phyloP scores from a whole-genome alignment of 148 eudicot species.

The Agrostemma githago region DNA sequence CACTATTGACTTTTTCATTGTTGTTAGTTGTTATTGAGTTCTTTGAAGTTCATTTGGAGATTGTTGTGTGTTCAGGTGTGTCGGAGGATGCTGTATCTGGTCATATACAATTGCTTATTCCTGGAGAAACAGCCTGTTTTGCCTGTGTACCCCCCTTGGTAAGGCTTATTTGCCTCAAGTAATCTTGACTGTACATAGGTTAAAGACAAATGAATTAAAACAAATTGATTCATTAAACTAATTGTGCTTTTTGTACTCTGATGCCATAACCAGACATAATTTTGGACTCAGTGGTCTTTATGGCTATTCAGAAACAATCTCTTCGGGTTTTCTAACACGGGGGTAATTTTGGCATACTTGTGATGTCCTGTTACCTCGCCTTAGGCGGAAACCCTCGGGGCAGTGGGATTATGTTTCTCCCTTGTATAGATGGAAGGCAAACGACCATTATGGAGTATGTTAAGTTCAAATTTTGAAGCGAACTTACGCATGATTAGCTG shows the following conservation, averaged over 20 bases:
- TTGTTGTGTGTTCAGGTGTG: slow-evolving; percentile 52
- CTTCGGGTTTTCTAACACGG: not conserved
- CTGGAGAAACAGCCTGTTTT: slow-evolving; percentile 98
- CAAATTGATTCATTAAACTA: not conserved
- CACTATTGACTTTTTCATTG: not conserved
- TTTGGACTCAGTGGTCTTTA: not conserved
- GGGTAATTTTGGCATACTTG: not conserved
- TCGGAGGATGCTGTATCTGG: slow-evolving; percentile 99
- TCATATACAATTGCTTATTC: slow-evolving; percentile 89
- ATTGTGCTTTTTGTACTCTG: not conserved
- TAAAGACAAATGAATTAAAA: not conserved
- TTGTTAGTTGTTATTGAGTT: not conserved
- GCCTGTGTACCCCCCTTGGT: slow-evolving; percentile 99
- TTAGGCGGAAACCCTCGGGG: not conserved
- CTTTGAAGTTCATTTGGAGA: slow-evolving; percentile 5
- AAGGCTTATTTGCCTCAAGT: slow-evolving; percentile 27
- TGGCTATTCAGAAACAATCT: not conserved
- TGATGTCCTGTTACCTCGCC: not conserved
- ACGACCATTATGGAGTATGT: not conserved
- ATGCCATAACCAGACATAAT: not conserved
- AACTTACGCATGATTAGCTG: not conserved
- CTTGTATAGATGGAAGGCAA: not conserved
- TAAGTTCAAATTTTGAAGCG: not conserved
- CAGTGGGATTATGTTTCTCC: not conserved
- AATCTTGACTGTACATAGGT: not conserved